Evolutionary conservation across 768 basidiomycete species (phyloP).

Genomic region (Leccinum sublutescens): DNA sequence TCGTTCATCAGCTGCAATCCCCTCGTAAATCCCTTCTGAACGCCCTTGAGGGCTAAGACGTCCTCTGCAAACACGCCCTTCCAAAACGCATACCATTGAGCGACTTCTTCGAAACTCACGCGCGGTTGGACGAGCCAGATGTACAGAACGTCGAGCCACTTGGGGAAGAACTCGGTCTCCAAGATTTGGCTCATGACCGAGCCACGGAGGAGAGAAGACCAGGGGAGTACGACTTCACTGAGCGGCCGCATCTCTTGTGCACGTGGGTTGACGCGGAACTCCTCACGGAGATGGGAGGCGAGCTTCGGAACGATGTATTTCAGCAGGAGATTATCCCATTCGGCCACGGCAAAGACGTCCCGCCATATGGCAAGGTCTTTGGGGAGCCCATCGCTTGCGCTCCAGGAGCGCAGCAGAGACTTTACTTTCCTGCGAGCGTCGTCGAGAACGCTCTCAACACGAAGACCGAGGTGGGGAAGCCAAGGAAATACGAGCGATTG

Average conservation of each 20-base stretch:
- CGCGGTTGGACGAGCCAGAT: slow-evolving; percentile 90
- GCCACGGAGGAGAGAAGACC: slow-evolving; percentile 70
- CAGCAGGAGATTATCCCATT: slow-evolving; percentile 91
- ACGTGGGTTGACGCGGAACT: slow-evolving; percentile 89
- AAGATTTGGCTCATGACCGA: slow-evolving; percentile 82
- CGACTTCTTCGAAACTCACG: slow-evolving; percentile 89
- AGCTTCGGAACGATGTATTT: slow-evolving; percentile 93
- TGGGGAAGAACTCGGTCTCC: slow-evolving; percentile 93
- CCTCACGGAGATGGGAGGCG: slow-evolving; percentile 73
- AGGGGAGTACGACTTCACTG: slow-evolving; percentile 62
- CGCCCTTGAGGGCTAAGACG: slow-evolving; percentile 61
- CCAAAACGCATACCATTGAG: slow-evolving; percentile 93
- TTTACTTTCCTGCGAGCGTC: slow-evolving; percentile 88
- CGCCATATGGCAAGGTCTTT: slow-evolving; percentile 79
- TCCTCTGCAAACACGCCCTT: slow-evolving; percentile 71
- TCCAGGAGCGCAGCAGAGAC: slow-evolving; percentile 74
- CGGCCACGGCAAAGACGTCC: slow-evolving; percentile 74
- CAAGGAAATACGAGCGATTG: slow-evolving; percentile 92
- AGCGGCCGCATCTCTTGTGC: slow-evolving; percentile 86
- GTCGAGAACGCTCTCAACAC: slow-evolving; percentile 81
- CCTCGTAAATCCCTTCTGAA: slow-evolving; percentile 78
- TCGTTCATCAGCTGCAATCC: slow-evolving; percentile 94
- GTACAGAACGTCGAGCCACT: slow-evolving; percentile 91
- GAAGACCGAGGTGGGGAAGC: slow-evolving; percentile 83
- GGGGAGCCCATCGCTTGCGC: slow-evolving; percentile 66